Evolutionary conservation across 345 rosid species (phyloP).

Genomic region (Ricinus communis): DNA sequence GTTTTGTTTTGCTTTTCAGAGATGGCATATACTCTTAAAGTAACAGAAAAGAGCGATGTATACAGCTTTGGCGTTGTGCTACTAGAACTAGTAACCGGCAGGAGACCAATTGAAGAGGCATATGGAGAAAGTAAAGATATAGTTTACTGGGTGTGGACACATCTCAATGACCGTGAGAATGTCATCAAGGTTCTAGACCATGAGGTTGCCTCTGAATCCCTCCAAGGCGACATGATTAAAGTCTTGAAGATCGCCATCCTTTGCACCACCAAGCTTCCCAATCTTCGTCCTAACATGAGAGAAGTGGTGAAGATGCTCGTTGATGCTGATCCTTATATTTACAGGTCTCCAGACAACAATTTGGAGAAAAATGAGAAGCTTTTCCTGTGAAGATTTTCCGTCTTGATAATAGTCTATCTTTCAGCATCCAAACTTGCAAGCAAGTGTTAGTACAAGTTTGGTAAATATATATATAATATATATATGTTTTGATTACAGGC

Average conservation of each 20-base stretch:
- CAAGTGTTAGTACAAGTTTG: not conserved
- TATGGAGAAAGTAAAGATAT: constrained; percentile 82
- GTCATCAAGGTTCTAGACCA: constrained; percentile 55
- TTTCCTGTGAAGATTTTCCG: constrained; percentile 4
- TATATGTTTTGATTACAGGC: not conserved
- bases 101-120: constrained; percentile 59
- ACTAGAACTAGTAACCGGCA: constrained; percentile 60
- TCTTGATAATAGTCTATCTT: not conserved
- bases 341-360: constrained; percentile 29
- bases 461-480: no score
- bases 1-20: constrained; percentile 47
- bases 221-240: constrained; percentile 60
- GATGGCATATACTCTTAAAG: constrained; percentile 71
- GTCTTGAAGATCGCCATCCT: constrained; percentile 65
- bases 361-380: constrained; percentile 22
- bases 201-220: constrained; percentile 35
- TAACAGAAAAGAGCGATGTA: constrained; percentile 75
- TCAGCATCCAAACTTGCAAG: constrained; percentile 4
- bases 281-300: constrained; percentile 72
- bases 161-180: constrained; percentile 48
- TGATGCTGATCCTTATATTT: constrained; percentile 57
- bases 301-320: constrained; percentile 75
- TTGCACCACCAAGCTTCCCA: constrained; percentile 83
- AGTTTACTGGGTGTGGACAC: constrained; percentile 63
- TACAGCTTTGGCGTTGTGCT: constrained; percentile 90